Percentiles rank a stretch among this genome's conserved stretches.
phyloP scores from a whole-genome alignment of 2,329 filamentous ascomycete genomes.

The Colletotrichum sp. region DNA sequence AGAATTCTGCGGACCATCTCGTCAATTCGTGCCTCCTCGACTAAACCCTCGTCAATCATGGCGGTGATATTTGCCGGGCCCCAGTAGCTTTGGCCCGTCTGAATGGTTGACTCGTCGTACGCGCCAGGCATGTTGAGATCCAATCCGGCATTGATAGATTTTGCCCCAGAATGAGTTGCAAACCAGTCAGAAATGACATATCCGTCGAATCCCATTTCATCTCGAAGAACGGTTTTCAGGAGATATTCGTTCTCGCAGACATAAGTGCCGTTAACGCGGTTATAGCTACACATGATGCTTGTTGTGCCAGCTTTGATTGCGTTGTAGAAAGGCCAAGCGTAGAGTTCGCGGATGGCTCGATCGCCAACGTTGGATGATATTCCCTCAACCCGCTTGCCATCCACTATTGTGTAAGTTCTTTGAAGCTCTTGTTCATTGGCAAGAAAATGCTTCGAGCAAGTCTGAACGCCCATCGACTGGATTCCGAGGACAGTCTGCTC shows the following conservation, averaged over 20 bases:
- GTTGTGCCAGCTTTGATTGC: slow-evolving; percentile 70
- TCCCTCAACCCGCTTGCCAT: slow-evolving; percentile 55
- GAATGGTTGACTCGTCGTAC: slow-evolving; percentile 27
- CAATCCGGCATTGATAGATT: slow-evolving; percentile 69
- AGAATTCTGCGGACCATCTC: slow-evolving; percentile 72
- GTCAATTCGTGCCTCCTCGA: slow-evolving; percentile 66
- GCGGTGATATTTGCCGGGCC: slow-evolving; percentile 60
- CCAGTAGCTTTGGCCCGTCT: slow-evolving; percentile 62
- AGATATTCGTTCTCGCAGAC: slow-evolving; percentile 67
- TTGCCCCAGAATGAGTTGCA: slow-evolving; percentile 75
- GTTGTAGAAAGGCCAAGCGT: slow-evolving; percentile 72
- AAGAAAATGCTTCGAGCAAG: slow-evolving; percentile 61
- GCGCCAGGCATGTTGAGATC: slow-evolving; percentile 85
- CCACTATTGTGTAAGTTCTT: slow-evolving; percentile 39
- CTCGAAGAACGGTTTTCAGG: slow-evolving; percentile 69
- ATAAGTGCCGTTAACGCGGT: slow-evolving; percentile 72
- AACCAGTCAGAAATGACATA: slow-evolving; percentile 70
- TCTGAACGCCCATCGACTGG: slow-evolving; percentile 46
- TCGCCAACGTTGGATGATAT: slow-evolving; percentile 66
- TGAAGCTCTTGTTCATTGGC: slow-evolving; percentile 73
- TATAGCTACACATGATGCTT: slow-evolving; percentile 76
- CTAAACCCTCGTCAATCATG: slow-evolving; percentile 59
- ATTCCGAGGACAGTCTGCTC: slow-evolving; percentile 65
- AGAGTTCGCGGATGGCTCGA: slow-evolving; percentile 70
- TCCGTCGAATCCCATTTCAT: slow-evolving; percentile 75